phyloP scores from a whole-genome alignment of 345 rosid genomes.

The Sisymbrium irio region DNA sequence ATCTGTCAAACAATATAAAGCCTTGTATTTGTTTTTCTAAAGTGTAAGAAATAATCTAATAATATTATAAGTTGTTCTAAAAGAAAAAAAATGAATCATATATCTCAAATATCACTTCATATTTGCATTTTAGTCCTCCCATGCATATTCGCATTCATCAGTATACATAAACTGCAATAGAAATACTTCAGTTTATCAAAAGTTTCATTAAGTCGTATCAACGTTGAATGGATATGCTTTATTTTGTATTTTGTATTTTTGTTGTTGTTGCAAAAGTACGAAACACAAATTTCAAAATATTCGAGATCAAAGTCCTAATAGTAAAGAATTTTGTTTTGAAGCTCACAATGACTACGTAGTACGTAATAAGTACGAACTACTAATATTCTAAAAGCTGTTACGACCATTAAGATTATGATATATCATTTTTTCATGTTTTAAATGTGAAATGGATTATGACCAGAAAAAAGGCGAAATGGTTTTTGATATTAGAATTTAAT shows the following conservation, averaged over 20 bases:
- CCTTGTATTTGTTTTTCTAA: background rate
- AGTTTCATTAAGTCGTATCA: background rate
- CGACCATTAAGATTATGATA: background rate
- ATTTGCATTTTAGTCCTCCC: background rate
- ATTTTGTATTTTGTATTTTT: background rate
- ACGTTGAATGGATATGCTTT: background rate
- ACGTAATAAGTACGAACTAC: no score
- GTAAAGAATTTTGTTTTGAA: background rate
- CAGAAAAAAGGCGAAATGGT: background rate
- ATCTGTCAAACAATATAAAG: conserved; percentile 6
- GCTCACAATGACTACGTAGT: background rate
- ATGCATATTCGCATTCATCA: background rate
- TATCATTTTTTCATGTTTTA: background rate
- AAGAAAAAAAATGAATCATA: background rate
- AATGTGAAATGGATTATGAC: background rate
- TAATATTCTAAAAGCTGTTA: background rate
- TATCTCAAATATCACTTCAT: background rate
- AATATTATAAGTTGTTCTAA: background rate
- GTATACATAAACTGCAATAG: background rate
- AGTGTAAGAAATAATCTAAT: background rate
- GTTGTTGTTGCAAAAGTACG: background rate
- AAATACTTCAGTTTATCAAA: background rate
- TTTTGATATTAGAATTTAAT: background rate
- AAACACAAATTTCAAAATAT: background rate
- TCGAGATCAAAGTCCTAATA: background rate